Evolutionary conservation across 202 grass and related monocot genomes (phyloP), one percentile per base, ranked within the genome.

Genomic region (Dendrocalamus latiflorus): DNA sequence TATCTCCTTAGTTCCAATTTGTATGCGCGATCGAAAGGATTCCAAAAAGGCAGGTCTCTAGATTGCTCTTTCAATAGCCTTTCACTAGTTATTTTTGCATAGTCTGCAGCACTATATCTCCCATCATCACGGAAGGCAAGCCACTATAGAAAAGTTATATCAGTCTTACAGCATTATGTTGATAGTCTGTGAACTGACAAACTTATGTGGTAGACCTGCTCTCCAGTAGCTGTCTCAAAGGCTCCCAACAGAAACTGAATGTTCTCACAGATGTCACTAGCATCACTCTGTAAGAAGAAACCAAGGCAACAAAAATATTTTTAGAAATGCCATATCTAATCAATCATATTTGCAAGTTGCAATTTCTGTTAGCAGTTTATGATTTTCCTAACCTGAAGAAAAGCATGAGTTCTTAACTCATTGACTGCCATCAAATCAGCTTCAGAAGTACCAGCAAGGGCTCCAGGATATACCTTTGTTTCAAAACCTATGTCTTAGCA

Each of bases 381-480:
- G 24, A 89, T 59, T 81, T 83, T 84, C 41, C 72, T 63, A 54
- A 97, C 94, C 89, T 97, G 94, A 88, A 98, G 90, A 75, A 85
- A 91, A 77, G 58, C 76, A 88, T 98, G 88, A 63, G 92, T 79
- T 37, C 78, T 88, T 82, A 94, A 72, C 80, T 98, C 95, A 93
- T 93, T 94, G 51, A 91, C 77, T 84, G 95, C 92, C 95, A 98
- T 94, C 70, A 94, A 88, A 91, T 94, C 91, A 64, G 81, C 88
- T 98, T 98, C 95, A 75, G 80, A 85, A 89, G 92, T 82, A 88
- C 90, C 90, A 72, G 76, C 75, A 74, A 75, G 77, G 49, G 63
- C 75, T 86, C 95, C 88, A 80, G 92, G 95, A 85, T 97, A 98
- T 82, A 94, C 95, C 95, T 97, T 86, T 75, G 82, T 92, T 76